Evolutionary conservation across 306 rosid genomes (phyloP), one percentile per base, ranked within the genome.

Genomic region (Alnus rubra): DNA sequence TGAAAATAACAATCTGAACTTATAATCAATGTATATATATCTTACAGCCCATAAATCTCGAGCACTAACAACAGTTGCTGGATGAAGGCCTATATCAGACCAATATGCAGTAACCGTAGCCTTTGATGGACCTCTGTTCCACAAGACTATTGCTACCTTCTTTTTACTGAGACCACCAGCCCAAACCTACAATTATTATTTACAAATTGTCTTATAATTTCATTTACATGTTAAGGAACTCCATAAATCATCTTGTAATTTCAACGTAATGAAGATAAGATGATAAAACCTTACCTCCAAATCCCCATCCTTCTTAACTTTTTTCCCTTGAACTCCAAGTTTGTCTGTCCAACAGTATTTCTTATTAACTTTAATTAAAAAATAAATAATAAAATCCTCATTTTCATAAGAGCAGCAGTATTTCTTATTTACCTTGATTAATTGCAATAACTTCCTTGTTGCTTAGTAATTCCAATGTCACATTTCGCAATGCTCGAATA

Each of bases 1-100:
- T 23, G 28, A 23, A 23, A 23, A 23, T 23, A 23, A 23, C 28
- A 23, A 23, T 23, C 28, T 23, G 28, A 23, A 23, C 28, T 23
- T 23, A 23, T 23, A 23, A 23, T 23, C 28, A 23, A 23, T 39
- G 14, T 10, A 49, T 80, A 18, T 31, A 59, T 28, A 69, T 71
- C 90, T 84, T 52, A 92, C 95, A 89, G n/a, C 80, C 97, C 97
- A 92, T 73, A 92, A 78, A 78, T 89, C 93, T 80, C 89, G 81
- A 48, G 92, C 89, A 63, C 74, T 73, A 31, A 87, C 88, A 9
- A 67, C 47, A 31, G 87, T 83, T 30, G 78, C 79, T 50, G 84
- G 37, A 10, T 78, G 19, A 0, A 92, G 79, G 68, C 93, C 95
- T 23, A 92, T 59, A 52, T 89, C 93, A 48, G 92, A 85, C 95